Evolutionary conservation across 75 land plant species (phyloP), one percentile per base, ranked within the genome.

Genomic region (Picea sitchensis): DNA sequence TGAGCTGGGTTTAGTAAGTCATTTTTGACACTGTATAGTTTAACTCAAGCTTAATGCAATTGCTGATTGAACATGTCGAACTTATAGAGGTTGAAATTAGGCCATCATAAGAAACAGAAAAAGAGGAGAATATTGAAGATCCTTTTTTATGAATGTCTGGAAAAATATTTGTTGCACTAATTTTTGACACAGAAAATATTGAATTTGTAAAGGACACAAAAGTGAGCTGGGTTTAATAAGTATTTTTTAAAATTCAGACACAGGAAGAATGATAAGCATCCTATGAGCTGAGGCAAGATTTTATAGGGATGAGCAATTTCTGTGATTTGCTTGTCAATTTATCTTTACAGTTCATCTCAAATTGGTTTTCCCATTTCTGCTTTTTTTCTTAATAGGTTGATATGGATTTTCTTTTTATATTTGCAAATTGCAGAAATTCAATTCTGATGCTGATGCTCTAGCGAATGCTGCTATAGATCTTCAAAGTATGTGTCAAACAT

Each of bases 381-480:
- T 65, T 32, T 4, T 34, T 65, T 18, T 14, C 26, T 7, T 14
- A 47, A 15, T 65, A 14, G 30, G 68, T 31, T 65, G 69, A 65
- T 14, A 65, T 31, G 14, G 15, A 14, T 34, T 14, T 34, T 65
- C 38, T 32, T 65, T 65, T 65, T 17, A 32, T 11, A 62, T 26
- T 62, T 34, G 13, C 15, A 65, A 34, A 34, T 65, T 3, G 8
- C 69, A 93, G 97, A 90, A 89, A 63, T 80, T 79, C 58, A 95
- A 95, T 81, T 75, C 93, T 67, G 90, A 75, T 68, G 96, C 98
- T 58, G 93, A 95, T 88, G 86, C 83, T 77, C 87, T 86, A 59
- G 98, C 98, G 59, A 93, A 95, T 47, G 68, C 75, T 59, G 98
- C 84, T 59, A n/a, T 88, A 41, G 32, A 69, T 80, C 87, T 92